Conservation (phyloP, 2,329 filamentous ascomycete genomes). For the Lizonia empirigonia region DNA sequence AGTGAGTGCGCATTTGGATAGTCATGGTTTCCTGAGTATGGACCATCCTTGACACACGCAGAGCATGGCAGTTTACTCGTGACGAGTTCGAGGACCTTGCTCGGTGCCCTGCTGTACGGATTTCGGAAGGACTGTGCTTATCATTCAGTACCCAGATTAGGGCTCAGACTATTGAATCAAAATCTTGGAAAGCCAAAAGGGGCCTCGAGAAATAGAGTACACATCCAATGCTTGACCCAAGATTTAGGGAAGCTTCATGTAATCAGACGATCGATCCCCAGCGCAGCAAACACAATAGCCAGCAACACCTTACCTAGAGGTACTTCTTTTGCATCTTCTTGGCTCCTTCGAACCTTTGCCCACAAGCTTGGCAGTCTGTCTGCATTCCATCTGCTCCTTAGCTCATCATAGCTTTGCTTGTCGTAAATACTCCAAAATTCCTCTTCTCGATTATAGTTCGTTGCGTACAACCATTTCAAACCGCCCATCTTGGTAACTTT, state of each 20-base stretch:
- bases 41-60: neutral
- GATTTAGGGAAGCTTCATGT: conserved; percentile 29
- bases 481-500: conserved; percentile 71
- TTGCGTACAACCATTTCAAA: conserved; percentile 86
- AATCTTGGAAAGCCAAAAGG: too few species aligned
- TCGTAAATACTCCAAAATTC: conserved; percentile 71
- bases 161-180: too few species aligned
- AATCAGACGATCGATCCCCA: conserved; percentile 23
- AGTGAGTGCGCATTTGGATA: neutral
- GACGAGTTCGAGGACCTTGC: too few species aligned
- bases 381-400: conserved; percentile 68
- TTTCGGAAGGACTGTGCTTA: too few species aligned
- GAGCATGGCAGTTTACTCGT: too few species aligned
- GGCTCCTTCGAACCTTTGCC: conserved; percentile 60
- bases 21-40: neutral
- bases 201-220: too few species aligned
- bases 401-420: conserved; percentile 63
- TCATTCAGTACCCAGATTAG: too few species aligned
- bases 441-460: conserved; percentile 74
- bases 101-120: too few species aligned
- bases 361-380: conserved; percentile 67
- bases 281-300: conserved; percentile 4
- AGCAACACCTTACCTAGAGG: neutral
- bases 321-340: conserved; percentile 8
- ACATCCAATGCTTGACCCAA: too few species aligned